Evolutionary conservation across 2,329 filamentous ascomycete species (phyloP), one percentile per base, ranked within the genome.

Genomic region (Fusarium marasasianum): DNA sequence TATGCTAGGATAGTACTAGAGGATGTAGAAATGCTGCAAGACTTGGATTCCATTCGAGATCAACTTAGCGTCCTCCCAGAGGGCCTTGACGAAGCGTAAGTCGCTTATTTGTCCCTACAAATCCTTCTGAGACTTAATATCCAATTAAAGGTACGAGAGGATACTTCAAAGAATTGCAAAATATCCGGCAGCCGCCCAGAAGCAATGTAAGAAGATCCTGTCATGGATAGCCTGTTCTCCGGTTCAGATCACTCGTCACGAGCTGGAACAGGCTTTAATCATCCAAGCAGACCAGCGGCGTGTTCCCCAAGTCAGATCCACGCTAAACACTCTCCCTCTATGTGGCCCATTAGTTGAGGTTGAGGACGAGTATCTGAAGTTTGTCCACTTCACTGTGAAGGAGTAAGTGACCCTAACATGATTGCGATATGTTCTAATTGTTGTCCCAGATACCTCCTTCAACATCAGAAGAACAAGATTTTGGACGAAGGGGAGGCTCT

Each of bases 81-180:
- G 4, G 41, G 54, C 2, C 54, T 57, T 2, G 54, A 57, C 17
- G 54, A 57, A 11, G 40, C 40, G 54, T 57, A 22, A 24, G 54
- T 44, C 8, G 17, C 17, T n/a, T 15, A 4, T 3, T 26, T 24
- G 1, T 33, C 0, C 5, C 7, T 13, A 2, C 0, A 13, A 12
- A 15, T 31, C 14, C 8, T 41, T 3, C n/a, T 15, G 24, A 35
- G 31, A 14, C 10, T n/a, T 26, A 12, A 56, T 8, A 11, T 20
- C 33, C 2, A n/a, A 2, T 5, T 1, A 1, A 15, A 59, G 33
- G 9, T 48, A 59, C 11, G 24, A 59, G 8, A 40, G 31, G 8
- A 35, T 50, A 14, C 43, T 37, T n/a, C 24, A 31, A 13, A 11
- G 33, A 5, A 37, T 47, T 17, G 6, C 18, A 8, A 47, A 47